Evolutionary conservation across 2,329 filamentous ascomycete species (phyloP).

Genomic region (Exophiala viscosa): DNA sequence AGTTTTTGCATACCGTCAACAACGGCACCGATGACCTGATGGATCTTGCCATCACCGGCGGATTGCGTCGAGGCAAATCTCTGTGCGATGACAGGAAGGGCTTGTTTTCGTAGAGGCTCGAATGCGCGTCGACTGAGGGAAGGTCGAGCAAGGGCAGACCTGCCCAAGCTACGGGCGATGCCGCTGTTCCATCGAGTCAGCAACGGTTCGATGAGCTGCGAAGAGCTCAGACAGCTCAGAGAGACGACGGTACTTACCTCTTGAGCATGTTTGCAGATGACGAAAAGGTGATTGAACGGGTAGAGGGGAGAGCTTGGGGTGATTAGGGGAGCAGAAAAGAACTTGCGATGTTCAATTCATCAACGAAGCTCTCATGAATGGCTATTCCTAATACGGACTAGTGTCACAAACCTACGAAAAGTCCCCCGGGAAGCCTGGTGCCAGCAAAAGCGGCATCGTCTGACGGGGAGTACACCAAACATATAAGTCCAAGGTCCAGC

Average conservation of each 20-base stretch:
- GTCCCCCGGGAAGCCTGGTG: too few relatives aligned
- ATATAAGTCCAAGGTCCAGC: too few relatives aligned
- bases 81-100: constrained; percentile 56
- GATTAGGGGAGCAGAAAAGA: constrained; percentile 20
- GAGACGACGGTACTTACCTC: constrained; percentile 47
- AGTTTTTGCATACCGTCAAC: constrained; percentile 74
- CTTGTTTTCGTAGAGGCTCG: constrained; percentile 55
- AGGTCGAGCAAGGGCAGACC: constrained; percentile 54
- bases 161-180: constrained; percentile 63
- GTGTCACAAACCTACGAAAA: too few relatives aligned
- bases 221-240: constrained; percentile 14
- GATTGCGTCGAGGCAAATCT: constrained; percentile 61
- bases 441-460: too few relatives aligned
- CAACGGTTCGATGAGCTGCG: constrained; percentile 38
- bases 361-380: constrained; percentile 4
- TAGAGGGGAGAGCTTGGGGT: constrained; percentile 23
- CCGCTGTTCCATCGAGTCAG: constrained; percentile 47
- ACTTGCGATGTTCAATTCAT: constrained; percentile 10
- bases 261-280: constrained; percentile 55
- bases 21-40: constrained; percentile 95
- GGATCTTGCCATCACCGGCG: constrained; percentile 59
- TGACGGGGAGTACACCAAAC: too few relatives aligned
- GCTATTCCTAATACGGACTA: not conserved
- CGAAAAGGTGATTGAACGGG: constrained; percentile 19
- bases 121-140: constrained; percentile 54